Evolutionary conservation across 1,284 basidiomycete species (phyloP), one percentile per base, ranked within the genome.

Genomic region (Cryptococcus sp.): DNA sequence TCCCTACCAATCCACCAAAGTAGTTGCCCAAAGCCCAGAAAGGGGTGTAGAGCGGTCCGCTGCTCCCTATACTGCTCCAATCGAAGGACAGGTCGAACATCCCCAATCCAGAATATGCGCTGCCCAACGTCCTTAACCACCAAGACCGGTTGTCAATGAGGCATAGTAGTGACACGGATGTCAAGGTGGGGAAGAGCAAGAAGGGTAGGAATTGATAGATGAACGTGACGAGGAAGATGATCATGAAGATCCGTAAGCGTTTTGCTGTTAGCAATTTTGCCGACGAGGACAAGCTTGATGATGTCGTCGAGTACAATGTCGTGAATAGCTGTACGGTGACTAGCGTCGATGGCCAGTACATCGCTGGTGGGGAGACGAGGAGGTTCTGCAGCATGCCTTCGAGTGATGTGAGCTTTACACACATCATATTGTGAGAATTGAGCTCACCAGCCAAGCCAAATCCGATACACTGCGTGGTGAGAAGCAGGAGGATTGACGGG

Each of bases 401-500:
- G 42, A 8, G 25, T 22, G 35, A 41, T 25, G 49, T 25, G 16
- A 35, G 45, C 49, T 30, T 19, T 56, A 13, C 52, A 51, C 25
- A 40, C 47, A 45, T 19, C n/a, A 25, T 20, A 17, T 41, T 45
- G 1, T 35, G 4, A 4, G 27, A 8, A 5, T 16, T 72, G 30
- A n/a, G 22, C 73, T 55, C 54, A 60, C 82, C 82, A 11, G 80
- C 80, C 5, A 84, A 68, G 1, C 82, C 83, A 54, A 83, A 83
- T 3, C 82, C 83, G 35, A 84, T 80, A 48, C 82, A 75, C 64
- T 84, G 83, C 1, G 82, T 83, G 4, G 80, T 80, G 50, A 83
- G 76, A 1, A 84, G 75, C 0, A 83, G 82, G 57, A 86, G 82
- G 30, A 85, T 82, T 2, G 80, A 76, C 2, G 77, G 69, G 4